These are phyloP conservation scores for Paecilomyces variotii DNA, from an alignment of 2,329 filamentous ascomycete species.

Conservation along the genomic window DNA sequence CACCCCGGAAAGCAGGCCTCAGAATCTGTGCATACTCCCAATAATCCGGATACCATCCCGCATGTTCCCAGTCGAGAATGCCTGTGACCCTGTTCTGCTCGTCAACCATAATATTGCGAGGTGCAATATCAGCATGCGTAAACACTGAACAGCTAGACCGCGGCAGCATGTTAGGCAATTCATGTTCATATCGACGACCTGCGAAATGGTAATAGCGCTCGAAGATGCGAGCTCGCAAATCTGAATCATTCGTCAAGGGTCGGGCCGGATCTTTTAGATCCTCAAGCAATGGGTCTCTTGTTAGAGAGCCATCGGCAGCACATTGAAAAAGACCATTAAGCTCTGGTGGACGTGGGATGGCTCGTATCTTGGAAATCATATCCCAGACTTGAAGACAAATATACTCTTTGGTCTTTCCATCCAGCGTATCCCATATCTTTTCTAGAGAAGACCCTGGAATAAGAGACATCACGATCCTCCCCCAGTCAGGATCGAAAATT, in stretches of 20 bases:
- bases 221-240: slow-evolving; percentile 15
- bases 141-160: slow-evolving; percentile 18
- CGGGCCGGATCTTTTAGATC: slow-evolving; percentile 14
- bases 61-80: slow-evolving; percentile 36
- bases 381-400: slow-evolving; percentile 11
- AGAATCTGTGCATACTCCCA: slow-evolving; percentile 33
- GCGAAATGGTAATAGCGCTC: slow-evolving; percentile 17
- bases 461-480: background rate
- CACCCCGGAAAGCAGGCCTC: slow-evolving; percentile 14
- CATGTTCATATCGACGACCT: slow-evolving; percentile 12
- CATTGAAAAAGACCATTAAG: slow-evolving; percentile 14
- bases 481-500: slow-evolving; percentile 1
- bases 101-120: slow-evolving; percentile 14
- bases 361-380: slow-evolving; percentile 10
- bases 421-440: too few relatives aligned
- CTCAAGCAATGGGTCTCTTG: slow-evolving; percentile 5
- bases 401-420: slow-evolving; percentile 11
- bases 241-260: slow-evolving; percentile 13
- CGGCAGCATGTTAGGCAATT: slow-evolving; percentile 16
- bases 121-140: slow-evolving; percentile 26
- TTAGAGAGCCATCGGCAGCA: slow-evolving; percentile 14
- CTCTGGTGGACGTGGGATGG: slow-evolving; percentile 10
- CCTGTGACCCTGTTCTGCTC: slow-evolving; percentile 15
- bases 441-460: too few relatives aligned
- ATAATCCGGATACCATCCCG: slow-evolving; percentile 35